Evolutionary conservation across 176 grass and related monocot genomes (phyloP).

Genomic region (Sorghum bicolor): DNA sequence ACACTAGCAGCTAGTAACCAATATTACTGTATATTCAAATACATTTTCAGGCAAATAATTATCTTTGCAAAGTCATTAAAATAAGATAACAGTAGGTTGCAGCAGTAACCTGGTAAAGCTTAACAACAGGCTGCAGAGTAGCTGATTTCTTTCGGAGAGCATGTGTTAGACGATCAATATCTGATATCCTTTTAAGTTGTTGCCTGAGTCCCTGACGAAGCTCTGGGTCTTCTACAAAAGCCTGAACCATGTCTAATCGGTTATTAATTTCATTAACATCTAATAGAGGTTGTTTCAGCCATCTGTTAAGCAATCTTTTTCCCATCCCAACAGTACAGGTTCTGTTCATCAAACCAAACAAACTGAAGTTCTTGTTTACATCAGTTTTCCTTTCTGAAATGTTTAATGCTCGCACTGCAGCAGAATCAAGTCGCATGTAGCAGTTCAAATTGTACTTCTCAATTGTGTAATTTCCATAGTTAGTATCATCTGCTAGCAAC

Average conservation of each 20-base stretch:
- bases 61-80: slow-evolving; percentile 12
- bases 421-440: slow-evolving; percentile 96
- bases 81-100: slow-evolving; percentile 9
- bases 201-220: slow-evolving; percentile 78
- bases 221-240: slow-evolving; percentile 79
- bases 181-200: slow-evolving; percentile 83
- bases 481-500: slow-evolving; percentile 86
- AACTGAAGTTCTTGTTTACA: slow-evolving; percentile 95
- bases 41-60: slow-evolving; percentile 21
- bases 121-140: slow-evolving; percentile 88
- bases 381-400: slow-evolving; percentile 90
- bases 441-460: slow-evolving; percentile 82
- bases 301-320: slow-evolving; percentile 83
- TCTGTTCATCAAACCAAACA: slow-evolving; percentile 97
- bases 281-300: slow-evolving; percentile 93
- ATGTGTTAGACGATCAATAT: slow-evolving; percentile 73
- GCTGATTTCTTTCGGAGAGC: slow-evolving; percentile 57
- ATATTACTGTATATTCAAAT: slow-evolving; percentile 9
- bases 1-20: background rate
- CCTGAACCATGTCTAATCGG: slow-evolving; percentile 88
- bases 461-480: slow-evolving; percentile 76
- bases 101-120: slow-evolving; percentile 81
- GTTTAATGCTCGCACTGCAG: slow-evolving; percentile 82
- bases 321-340: slow-evolving; percentile 98
- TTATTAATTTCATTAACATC: slow-evolving; percentile 83